Evolutionary conservation across 176 grass and related monocot genomes (phyloP).

Genomic region (Oryza coarctata): DNA sequence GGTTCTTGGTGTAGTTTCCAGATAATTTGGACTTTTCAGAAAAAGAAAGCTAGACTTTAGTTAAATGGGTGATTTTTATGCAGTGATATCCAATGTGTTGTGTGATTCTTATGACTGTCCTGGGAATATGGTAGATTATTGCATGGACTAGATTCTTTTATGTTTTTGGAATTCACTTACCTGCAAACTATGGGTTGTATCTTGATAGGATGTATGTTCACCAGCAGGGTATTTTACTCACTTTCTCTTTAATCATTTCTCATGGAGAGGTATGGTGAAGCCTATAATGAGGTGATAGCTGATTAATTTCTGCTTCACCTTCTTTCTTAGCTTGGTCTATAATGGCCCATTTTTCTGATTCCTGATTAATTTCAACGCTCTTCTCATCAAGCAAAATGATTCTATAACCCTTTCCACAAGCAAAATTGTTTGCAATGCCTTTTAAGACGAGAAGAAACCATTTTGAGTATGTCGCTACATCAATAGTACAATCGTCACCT

Average conservation of each 20-base stretch:
- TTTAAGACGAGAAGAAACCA: slow-evolving; percentile 13
- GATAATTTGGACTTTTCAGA: no score
- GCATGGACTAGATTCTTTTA: no score
- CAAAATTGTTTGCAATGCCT: slow-evolving; percentile 5
- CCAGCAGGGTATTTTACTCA: not conserved
- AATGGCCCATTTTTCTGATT: not conserved
- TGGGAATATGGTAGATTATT: no score
- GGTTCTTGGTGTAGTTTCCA: no score
- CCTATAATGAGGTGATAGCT: not conserved
- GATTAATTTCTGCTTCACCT: slow-evolving; percentile 15
- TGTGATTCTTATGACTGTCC: no score
- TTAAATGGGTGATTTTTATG: no score
- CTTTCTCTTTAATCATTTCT: no score
- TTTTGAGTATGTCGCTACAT: slow-evolving; percentile 30
- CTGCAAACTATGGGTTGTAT: slow-evolving; percentile 37
- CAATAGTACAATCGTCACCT: slow-evolving; percentile 28
- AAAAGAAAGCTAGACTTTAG: no score
- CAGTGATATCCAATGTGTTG: no score
- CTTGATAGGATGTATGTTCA: not conserved
- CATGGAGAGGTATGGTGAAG: no score
- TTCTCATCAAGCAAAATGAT: slow-evolving; percentile 4
- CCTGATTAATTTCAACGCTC: not conserved
- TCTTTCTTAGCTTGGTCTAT: slow-evolving; percentile 2
- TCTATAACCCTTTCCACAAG: slow-evolving; percentile 13
- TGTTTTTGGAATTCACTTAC: no score